Base-by-base conservation (phyloP, 306 rosid species). In the Glycyrrhiza uralensis region DNA sequence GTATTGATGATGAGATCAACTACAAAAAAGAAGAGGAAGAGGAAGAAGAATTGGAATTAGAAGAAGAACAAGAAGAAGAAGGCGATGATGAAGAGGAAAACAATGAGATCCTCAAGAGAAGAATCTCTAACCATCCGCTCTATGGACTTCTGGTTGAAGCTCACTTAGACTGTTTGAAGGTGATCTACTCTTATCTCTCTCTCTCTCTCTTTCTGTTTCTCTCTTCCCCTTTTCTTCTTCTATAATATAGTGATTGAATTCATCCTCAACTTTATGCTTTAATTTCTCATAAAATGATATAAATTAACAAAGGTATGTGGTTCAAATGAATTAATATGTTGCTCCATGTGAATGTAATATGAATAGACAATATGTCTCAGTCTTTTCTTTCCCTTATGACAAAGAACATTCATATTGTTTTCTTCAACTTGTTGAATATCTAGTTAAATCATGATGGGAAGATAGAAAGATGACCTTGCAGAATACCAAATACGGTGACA, bases 111-210 rank as follows among this genome's bases (percentile, higher is more conserved):
- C 92, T 92, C 79, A 90, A 88, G 81, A 83, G 59, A 39, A 89
- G 84, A 83, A 92, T 92, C 75, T 87, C 94, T n/a, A 68, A 15
- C 30, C 97, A 92, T 78, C 97, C 97, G 61, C 85, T 88, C 20
- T 92, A 86, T 67, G 86, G 68, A 1, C 68, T 84, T 6, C 72
- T 92, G 50, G 62, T 92, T 73, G 71, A 92, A 76, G 74, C 90
- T 71, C 97, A 92, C 82, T 61, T 92, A 47, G 86, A 85, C 28
- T 92, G 97, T 54, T 85, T 92, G 83, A 86, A 87, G 97, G 97
- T 91, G n/a, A n/a, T n/a, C n/a, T n/a, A n/a, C 44, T 33, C 18
- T 41, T 4, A 46, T 66, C 42, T 66, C 71, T 32, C 71, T 42
- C 32, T 15, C 50, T 42, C 13, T 30, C 59, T 20, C 32, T 32